phyloP scores from a whole-genome alignment of 352 stramenopile species.

The Phytophthora rubi region DNA sequence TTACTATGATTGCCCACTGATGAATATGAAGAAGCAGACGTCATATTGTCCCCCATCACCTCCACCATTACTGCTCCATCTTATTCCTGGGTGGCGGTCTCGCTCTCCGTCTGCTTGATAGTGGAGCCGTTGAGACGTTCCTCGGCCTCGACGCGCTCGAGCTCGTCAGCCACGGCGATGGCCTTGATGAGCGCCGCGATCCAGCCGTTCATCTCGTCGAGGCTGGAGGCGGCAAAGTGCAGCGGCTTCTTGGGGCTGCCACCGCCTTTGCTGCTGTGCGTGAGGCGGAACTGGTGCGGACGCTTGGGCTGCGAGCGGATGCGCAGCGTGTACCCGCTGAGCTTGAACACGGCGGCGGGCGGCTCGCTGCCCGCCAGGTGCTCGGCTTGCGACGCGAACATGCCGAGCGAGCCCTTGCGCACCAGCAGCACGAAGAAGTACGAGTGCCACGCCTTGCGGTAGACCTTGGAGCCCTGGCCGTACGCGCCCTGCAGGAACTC shows the following conservation, averaged over 20 bases:
- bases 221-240: conserved; percentile 58
- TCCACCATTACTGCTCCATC: neutral
- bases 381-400: conserved; percentile 61
- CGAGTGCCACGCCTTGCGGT: conserved; percentile 66
- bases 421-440: conserved; percentile 81
- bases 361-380: conserved; percentile 52
- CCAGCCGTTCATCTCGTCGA: conserved; percentile 80
- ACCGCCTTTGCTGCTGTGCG: conserved; percentile 44
- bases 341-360: conserved; percentile 67
- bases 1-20: conserved; percentile 42
- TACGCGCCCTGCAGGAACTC: conserved; percentile 61
- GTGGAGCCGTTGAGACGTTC: conserved; percentile 10
- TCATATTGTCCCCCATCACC: conserved; percentile 32
- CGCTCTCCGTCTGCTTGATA: conserved; percentile 16
- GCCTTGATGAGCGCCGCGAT: conserved; percentile 66
- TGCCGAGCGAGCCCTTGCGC: conserved; percentile 73
- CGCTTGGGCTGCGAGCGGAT: conserved; percentile 71
- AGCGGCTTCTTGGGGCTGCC: conserved; percentile 57
- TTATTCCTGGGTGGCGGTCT: conserved; percentile 5
- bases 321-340: conserved; percentile 70
- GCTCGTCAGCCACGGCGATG: conserved; percentile 63
- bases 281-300: conserved; percentile 67
- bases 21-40: conserved; percentile 41
- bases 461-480: conserved; percentile 44
- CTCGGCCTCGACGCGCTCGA: conserved; percentile 39